Evolutionary conservation across 495 filamentous ascomycete genomes (phyloP), one percentile per base, ranked within the genome.

Genomic region (Xylaria castorea): DNA sequence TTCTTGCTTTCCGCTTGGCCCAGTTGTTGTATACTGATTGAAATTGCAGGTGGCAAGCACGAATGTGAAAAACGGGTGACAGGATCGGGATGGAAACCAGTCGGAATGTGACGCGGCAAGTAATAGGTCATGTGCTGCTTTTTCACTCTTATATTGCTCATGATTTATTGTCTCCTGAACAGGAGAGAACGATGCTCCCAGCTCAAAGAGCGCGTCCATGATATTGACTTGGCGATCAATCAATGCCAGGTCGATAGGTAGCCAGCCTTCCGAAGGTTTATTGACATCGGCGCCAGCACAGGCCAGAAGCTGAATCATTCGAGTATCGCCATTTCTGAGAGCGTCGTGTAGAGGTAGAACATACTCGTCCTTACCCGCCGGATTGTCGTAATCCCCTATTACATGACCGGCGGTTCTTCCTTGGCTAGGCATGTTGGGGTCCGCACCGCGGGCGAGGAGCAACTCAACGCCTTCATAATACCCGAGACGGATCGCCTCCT

Each of bases 361-460:
- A 61, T 38, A 61, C 32, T 32, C 20, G 20, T 36, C 57, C 3
- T 20, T 38, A 36, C n/a, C 32, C 5, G 57, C 20, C 20, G 11
- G 32, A 6, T 36, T 5, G 7, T 61, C 16, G 3, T 61, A 25
- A n/a, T 61, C 57, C 32, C 57, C 57, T 36, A 61, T 61, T 12
- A 38, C 30, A 5, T 61, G 27, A 36, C 57, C 30, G n/a, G 57
- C 57, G 0, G 57, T 36, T 61, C 34, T 16, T n/a, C 30, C 57
- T 38, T 20, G 14, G 5, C 57, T 61, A 12, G 18, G 18, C 57
- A 61, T 61, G 57, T 38, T 36, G 36, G 57, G 57, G 32, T 68
- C 68, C 64, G 73, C 70, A 68, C 53, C 73, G 50, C 66, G 58
- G 22, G 64, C 58, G 58, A 71, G 40, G 2, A 61, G 57, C 16